Evolutionary conservation across 2,329 filamentous ascomycete genomes (phyloP).

Genomic region (Nothophaeocryptopus gaeumannii): DNA sequence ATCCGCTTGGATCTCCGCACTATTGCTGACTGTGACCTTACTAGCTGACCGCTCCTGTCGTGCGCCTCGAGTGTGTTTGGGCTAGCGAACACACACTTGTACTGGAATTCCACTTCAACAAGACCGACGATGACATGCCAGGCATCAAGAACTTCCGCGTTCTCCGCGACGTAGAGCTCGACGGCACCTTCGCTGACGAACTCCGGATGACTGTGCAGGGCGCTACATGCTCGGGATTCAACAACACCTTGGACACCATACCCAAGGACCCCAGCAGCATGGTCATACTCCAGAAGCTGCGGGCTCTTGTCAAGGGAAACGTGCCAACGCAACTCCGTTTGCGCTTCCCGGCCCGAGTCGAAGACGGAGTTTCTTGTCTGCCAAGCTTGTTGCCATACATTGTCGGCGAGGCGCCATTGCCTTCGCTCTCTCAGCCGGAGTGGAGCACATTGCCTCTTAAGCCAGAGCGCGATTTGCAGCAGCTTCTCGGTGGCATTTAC

Average conservation of each 20-base stretch:
- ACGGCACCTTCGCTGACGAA: conserved; percentile 7
- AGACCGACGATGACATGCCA: not conserved
- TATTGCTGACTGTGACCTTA: conserved; percentile 2
- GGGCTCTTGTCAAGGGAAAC: too few relatives aligned
- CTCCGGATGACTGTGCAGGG: conserved; percentile 6
- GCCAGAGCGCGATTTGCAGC: conserved; percentile 2
- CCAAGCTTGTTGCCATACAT: conserved; percentile 13
- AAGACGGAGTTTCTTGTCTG: not conserved
- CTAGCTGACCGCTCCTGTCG: conserved; percentile 13
- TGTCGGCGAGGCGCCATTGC: conserved; percentile 5
- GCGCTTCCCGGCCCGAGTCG: conserved; percentile 6
- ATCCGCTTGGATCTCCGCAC: not conserved
- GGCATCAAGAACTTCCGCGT: conserved; percentile 2
- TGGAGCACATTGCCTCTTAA: conserved; percentile 13
- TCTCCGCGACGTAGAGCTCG: not conserved
- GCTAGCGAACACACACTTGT: not conserved
- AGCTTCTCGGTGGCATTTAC: conserved; percentile 9
- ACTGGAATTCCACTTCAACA: conserved; percentile 7
- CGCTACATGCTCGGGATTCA: conserved; percentile 11
- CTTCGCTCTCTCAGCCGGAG: conserved; percentile 12
- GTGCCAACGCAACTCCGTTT: conserved; percentile 8
- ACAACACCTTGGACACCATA: not conserved
- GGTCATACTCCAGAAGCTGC: too few relatives aligned
- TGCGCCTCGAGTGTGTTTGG: conserved; percentile 11
- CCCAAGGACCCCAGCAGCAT: not conserved